Evolutionary conservation across 2,329 filamentous ascomycete species (phyloP).

Genomic region (Colletotrichum sp.): DNA sequence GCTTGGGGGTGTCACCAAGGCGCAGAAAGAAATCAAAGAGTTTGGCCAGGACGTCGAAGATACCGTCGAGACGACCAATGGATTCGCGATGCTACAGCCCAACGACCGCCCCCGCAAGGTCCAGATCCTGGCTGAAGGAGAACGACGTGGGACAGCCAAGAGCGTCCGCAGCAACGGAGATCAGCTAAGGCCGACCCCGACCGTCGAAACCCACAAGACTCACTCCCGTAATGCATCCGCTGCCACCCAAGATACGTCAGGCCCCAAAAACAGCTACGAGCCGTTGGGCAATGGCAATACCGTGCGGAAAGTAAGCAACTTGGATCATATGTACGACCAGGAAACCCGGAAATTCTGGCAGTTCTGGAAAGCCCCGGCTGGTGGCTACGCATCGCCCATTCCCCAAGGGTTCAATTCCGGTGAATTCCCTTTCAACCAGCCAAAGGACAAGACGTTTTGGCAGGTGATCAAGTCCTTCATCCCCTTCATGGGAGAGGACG

Average conservation of each 20-base stretch:
- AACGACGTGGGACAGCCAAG: conserved; percentile 20
- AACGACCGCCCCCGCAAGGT: conserved; percentile 31
- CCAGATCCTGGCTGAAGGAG: conserved; percentile 35
- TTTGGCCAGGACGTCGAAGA: conserved; percentile 54
- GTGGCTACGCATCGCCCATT: conserved; percentile 64
- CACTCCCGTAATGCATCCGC: conserved; percentile 40
- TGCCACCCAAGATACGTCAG: conserved; percentile 42
- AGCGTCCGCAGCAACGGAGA: not conserved
- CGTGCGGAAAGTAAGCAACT: conserved; percentile 52
- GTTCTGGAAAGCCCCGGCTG: conserved; percentile 68
- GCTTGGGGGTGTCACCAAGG: conserved; percentile 42
- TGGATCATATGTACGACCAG: conserved; percentile 52
- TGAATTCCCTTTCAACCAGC: conserved; percentile 42
- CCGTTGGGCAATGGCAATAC: conserved; percentile 49
- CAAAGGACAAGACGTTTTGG: conserved; percentile 52
- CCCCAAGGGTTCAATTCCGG: conserved; percentile 58
- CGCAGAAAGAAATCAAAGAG: conserved; percentile 51
- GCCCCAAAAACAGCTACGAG: conserved; percentile 32
- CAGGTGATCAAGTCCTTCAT: conserved; percentile 53
- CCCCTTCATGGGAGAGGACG: conserved; percentile 51
- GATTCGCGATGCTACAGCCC: conserved; percentile 42
- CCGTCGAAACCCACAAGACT: conserved; percentile 35
- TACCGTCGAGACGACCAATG: conserved; percentile 59
- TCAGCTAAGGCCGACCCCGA: conserved; percentile 21
- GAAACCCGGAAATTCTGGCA: conserved; percentile 60